Evolutionary conservation across 2,329 filamentous ascomycete species (phyloP), one percentile per base, ranked within the genome.

Genomic region (Cryphonectria naterciae): DNA sequence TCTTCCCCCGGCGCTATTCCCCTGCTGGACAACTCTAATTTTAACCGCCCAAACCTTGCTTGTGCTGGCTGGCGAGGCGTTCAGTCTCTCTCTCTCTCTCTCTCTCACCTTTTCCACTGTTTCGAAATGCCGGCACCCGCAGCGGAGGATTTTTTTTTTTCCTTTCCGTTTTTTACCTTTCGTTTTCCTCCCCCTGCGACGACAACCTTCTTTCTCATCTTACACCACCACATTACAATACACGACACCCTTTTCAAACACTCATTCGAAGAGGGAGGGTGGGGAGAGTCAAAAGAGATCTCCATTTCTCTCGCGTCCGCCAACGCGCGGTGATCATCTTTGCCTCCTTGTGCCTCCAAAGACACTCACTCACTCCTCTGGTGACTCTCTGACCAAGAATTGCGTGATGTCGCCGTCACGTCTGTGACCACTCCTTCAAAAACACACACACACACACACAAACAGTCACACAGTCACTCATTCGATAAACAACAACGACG

Each of bases 11-110:
- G 64, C 64, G 64, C 64, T 66, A 56, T 56, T 19, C 64, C 64
- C 46, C 17, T 58, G 64, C 28, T 25, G 49, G 64, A 54, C 22
- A 66, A 58, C 64, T 64, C 49, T 66, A 66, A 66, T 66, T 56
- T 66, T 56, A 66, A 25, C 49, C 41, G 46, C 41, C 64, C 63
- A 46, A 28, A 52, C 19, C 63, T 35, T 65, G 63, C 37, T 37
- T 39, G 37, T 10, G 37, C 13, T 13, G n/a, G 11, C 15, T 58
- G 28, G 52, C 56, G 39, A 22, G 17, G 58, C 32, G 58, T 61
- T 19, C 28, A 19, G 22, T 61, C 35, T n/a, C n/a, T n/a, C n/a
- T n/a, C n/a, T n/a, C n/a, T n/a, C n/a, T n/a, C n/a, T n/a, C n/a
- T n/a, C n/a, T 37, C 22, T 37, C 8, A 35, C 19, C 32, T n/a